Evolutionary conservation across 1,284 basidiomycete genomes (phyloP), one percentile per base, ranked within the genome.

Genomic region (Tilletia caries): DNA sequence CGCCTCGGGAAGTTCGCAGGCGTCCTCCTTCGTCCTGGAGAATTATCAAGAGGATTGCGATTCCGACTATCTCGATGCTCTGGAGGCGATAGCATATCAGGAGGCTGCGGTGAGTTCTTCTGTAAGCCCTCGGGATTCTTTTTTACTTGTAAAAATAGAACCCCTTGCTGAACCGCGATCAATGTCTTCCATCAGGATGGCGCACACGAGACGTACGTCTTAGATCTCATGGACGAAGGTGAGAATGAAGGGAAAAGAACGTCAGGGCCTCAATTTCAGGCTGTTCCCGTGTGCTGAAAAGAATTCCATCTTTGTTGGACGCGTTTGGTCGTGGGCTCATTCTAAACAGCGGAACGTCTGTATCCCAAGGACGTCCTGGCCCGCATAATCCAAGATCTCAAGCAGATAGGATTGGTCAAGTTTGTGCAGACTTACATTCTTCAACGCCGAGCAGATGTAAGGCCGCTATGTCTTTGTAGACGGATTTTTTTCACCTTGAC

Each of bases 61-160:
- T 66, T 80, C 79, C 3, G 79, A 81, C 41, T 78, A 77, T 58
- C 74, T 82, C 18, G 78, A 79, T 3, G 70, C 72, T 1, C 70
- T 82, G 32, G 81, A 82, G 70, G 78, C 76, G 12, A 69, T 72
- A 27, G 81, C 80, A 6, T 78, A 82, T 34, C 29, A 25, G 6
- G 58, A 62, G 32, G 23, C 58, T 41, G 67, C 66, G 48, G 79
- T 69, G 64, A 44, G 64, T 48, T 52, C 8, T 25, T 18, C 20
- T 23, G 29, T n/a, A 27, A 10, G 18, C 4, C 32, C 18, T 15
- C n/a, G 48, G 6, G 43, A n/a, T 3, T 12, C n/a, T 65, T 68
- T 67, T 3, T 5, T 18, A 29, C 43, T 10, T 10, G 12, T 23
- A n/a, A 23, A 50, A 5, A 3, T 18, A 4, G 25, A 6, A 4